A percentile compares a stretch with the other conserved stretches of the same genome.
These are phyloP conservation scores for Aspergillus mulundensis DNA, from an alignment of 495 filamentous ascomycete genomes.

Conservation along the genomic window DNA sequence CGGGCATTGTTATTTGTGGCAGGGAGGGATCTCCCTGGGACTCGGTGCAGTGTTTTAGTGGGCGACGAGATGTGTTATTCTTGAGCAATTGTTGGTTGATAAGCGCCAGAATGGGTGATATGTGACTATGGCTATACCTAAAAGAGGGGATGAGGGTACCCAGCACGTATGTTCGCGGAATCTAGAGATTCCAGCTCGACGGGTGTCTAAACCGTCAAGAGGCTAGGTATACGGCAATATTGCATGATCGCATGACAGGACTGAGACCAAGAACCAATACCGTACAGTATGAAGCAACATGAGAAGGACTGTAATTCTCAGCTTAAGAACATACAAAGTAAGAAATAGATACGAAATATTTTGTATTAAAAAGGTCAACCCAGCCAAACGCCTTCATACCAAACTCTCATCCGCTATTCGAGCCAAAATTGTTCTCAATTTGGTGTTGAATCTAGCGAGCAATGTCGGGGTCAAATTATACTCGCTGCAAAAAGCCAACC, in stretches of 20 bases:
- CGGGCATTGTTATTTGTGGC: too few relatives aligned
- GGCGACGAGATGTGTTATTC: too few relatives aligned
- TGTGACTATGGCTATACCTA: too few relatives aligned
- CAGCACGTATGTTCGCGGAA: too few relatives aligned
- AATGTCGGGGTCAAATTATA: not conserved
- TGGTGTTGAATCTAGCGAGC: not conserved
- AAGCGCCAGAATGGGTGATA: too few relatives aligned
- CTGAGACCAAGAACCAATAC: conserved; percentile 11
- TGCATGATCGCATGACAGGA: not conserved
- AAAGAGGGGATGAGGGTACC: too few relatives aligned
- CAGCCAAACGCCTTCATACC: conserved; percentile 19
- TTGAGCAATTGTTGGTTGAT: too few relatives aligned
- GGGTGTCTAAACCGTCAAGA: too few relatives aligned
- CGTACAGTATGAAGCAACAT: conserved; percentile 12
- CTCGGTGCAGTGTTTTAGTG: too few relatives aligned
- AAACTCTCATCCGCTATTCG: conserved; percentile 9
- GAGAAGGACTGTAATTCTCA: conserved; percentile 7
- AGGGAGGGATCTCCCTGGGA: too few relatives aligned
- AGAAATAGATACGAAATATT: conserved; percentile 1
- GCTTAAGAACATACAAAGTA: conserved; percentile 3
- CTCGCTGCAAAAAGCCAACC: not conserved
- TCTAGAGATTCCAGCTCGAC: too few relatives aligned
- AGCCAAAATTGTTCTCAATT: not conserved
- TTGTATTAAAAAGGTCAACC: conserved; percentile 14
- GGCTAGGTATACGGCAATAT: not conserved